A percentile compares a stretch with the other conserved stretches of the same genome.
phyloP scores from a whole-genome alignment of 2,329 filamentous ascomycete species.

The Dothideomycetes sp. region DNA sequence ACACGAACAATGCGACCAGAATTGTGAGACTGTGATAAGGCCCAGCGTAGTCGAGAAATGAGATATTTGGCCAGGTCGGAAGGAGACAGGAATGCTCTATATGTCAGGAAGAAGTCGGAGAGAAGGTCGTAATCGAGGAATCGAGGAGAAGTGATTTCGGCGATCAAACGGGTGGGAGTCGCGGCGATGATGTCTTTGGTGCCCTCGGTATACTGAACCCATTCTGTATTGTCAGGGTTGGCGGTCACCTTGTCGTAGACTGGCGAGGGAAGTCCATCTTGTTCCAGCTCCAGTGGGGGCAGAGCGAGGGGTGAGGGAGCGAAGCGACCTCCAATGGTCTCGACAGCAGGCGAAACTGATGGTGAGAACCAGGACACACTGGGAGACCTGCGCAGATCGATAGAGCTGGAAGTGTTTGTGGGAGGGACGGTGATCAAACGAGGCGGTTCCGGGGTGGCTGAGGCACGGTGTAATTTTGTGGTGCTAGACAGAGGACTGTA shows the following conservation, averaged over 20 bases:
- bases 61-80: constrained; percentile 73
- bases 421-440: constrained; percentile 35
- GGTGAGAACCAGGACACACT: constrained; percentile 11
- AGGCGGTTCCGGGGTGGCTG: constrained; percentile 32
- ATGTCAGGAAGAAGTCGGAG: constrained; percentile 96
- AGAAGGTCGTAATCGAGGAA: constrained; percentile 96
- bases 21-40: constrained; percentile 68
- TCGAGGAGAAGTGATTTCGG: constrained; percentile 90
- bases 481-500: constrained; percentile 57
- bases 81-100: constrained; percentile 73
- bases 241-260: constrained; percentile 77
- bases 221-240: constrained; percentile 69
- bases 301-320: constrained; percentile 1
- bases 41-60: constrained; percentile 78
- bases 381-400: constrained; percentile 6
- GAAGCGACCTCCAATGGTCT: background rate
- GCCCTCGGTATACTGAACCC: constrained; percentile 70
- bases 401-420: constrained; percentile 14
- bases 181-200: constrained; percentile 75
- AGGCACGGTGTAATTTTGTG: constrained; percentile 53
- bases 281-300: constrained; percentile 1
- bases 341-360: constrained; percentile 1
- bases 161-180: constrained; percentile 81
- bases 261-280: constrained; percentile 38
- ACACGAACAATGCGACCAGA: constrained; percentile 90